A percentile compares a stretch with the other conserved stretches of the same genome.
These are phyloP conservation scores for Parietichytrium sp. DNA, from an alignment of 108 stramenopile species.

Conservation along the genomic window DNA sequence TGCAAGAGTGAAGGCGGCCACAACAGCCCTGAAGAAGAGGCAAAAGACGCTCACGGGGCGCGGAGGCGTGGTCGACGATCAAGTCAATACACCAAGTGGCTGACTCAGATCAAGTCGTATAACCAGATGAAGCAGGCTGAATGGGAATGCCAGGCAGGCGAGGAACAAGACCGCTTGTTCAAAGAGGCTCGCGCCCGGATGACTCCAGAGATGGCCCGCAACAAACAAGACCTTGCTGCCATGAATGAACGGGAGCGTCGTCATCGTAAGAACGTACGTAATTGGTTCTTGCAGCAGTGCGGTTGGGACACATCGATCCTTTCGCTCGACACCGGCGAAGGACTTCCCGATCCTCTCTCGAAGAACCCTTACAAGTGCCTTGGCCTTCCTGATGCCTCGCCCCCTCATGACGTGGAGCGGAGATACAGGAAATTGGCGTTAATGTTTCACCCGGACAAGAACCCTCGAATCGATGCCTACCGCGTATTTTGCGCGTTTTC, in stretches of 20 bases:
- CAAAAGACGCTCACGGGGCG: too few species aligned
- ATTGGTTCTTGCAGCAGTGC: background rate
- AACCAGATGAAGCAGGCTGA: background rate
- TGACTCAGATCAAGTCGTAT: background rate
- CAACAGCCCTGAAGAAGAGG: too few species aligned
- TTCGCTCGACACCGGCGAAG: background rate
- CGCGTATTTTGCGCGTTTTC: conserved; percentile 23
- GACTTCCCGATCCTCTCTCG: background rate
- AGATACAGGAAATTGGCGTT: conserved; percentile 6
- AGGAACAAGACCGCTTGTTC: conserved; percentile 30
- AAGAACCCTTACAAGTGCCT: background rate
- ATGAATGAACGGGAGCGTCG: too few species aligned
- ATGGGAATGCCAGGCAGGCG: conserved; percentile 1
- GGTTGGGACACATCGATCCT: conserved; percentile 2
- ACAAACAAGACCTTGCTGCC: too few species aligned
- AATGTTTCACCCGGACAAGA: conserved; percentile 36
- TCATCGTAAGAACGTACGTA: background rate
- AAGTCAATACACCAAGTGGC: conserved; percentile 3
- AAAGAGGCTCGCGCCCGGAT: background rate
- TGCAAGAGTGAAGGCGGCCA: too few species aligned
- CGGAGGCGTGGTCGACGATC: too few species aligned
- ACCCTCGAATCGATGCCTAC: background rate
- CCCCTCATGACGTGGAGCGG: background rate
- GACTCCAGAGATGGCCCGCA: background rate
- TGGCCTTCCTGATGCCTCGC: background rate